These are phyloP conservation scores for Sequoia sempervirens DNA, from an alignment of 75 land plant species.

Conservation along the genomic window DNA sequence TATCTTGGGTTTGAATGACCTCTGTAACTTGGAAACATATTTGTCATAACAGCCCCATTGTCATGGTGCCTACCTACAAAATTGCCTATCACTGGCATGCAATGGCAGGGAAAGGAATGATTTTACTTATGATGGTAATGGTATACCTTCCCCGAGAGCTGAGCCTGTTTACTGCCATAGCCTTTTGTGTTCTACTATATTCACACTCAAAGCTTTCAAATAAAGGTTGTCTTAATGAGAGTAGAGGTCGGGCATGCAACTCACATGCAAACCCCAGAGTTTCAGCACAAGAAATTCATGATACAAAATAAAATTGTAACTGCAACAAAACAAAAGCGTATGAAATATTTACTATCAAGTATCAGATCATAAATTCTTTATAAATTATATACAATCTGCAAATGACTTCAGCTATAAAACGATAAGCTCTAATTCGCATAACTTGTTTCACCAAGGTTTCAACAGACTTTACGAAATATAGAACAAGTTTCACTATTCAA, in stretches of 20 bases:
- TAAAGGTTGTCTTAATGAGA: not conserved
- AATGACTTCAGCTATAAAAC: not conserved
- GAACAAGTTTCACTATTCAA: not conserved
- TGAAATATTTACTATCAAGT: not conserved
- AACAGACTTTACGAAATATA: not conserved
- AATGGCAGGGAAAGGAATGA: not conserved
- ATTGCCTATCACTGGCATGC: not conserved
- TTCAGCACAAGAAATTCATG: not conserved
- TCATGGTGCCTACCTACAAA: not conserved
- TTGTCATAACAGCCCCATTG: not conserved
- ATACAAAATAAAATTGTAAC: not conserved
- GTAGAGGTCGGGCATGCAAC: not conserved
- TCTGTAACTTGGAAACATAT: not conserved
- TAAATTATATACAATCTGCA: not conserved
- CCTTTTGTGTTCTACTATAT: not conserved
- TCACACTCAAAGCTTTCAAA: not conserved
- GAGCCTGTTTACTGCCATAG: not conserved
- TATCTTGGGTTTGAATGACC: not conserved
- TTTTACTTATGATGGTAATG: not conserved
- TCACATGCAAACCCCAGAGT: not conserved
- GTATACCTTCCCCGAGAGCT: not conserved
- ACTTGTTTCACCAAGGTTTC: not conserved
- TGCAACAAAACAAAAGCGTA: not conserved
- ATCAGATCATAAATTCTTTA: not conserved
- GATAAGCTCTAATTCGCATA: not conserved